A percentile compares a stretch with the other conserved stretches of the same genome.
Conservation (phyloP, 495 filamentous ascomycete genomes). For the Penicillium chermesinum region DNA sequence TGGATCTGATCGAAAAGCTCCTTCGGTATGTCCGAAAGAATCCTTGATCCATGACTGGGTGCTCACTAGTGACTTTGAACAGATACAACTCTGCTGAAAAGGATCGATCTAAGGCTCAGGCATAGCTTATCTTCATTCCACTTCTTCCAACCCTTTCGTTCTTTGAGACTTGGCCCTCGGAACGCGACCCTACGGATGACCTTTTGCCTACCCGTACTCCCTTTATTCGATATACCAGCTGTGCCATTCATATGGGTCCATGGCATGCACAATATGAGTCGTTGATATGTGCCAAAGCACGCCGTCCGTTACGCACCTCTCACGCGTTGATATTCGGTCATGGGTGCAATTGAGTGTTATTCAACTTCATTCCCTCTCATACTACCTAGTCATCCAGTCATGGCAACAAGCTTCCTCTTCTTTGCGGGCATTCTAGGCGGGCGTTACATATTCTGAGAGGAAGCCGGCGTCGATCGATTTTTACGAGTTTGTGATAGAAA, state of each 20-base stretch:
- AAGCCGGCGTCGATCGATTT: too few relatives aligned
- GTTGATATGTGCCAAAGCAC: too few relatives aligned
- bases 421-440: too few relatives aligned
- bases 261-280: too few relatives aligned
- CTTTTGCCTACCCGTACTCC: neutral
- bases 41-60: neutral
- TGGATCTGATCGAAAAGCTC: slow-evolving; percentile 97
- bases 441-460: too few relatives aligned
- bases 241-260: neutral
- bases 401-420: too few relatives aligned
- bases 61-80: neutral
- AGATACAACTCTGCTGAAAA: slow-evolving; percentile 36
- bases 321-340: too few relatives aligned
- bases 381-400: too few relatives aligned
- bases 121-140: slow-evolving; percentile 15
- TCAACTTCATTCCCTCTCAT: too few relatives aligned
- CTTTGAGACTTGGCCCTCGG: neutral
- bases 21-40: slow-evolving; percentile 61
- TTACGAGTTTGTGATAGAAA: too few relatives aligned
- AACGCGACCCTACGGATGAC: neutral
- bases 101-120: slow-evolving; percentile 30
- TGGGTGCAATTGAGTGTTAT: too few relatives aligned
- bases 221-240: neutral
- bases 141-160: neutral
- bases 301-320: too few relatives aligned